Evolutionary conservation across 202 grass and related monocot genomes (phyloP).

Genomic region (Panicum hallii): DNA sequence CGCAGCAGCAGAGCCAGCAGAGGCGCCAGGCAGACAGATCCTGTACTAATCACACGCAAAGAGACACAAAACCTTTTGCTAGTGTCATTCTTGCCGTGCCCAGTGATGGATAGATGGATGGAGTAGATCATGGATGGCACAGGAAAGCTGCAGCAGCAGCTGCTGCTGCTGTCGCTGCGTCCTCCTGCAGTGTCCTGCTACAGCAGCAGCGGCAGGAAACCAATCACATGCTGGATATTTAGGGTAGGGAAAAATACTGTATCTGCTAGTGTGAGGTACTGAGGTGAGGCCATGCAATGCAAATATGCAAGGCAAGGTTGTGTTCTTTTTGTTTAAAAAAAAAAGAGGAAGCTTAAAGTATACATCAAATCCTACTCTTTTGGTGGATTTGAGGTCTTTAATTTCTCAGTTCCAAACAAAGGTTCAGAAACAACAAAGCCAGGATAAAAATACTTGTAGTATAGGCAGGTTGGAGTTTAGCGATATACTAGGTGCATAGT

Average conservation of each 20-base stretch:
- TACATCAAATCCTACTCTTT: conserved; percentile 43
- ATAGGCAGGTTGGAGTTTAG: not conserved
- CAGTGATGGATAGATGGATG: not conserved
- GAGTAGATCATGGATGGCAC: conserved; percentile 18
- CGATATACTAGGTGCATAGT: not conserved
- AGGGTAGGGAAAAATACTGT: not conserved
- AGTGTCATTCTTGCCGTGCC: conserved; percentile 45
- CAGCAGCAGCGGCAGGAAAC: conserved; percentile 49
- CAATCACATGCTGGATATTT: conserved; percentile 55
- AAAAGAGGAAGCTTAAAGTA: conserved; percentile 17
- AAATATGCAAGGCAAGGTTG: not conserved
- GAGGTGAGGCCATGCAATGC: not conserved
- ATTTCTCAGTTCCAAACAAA: conserved; percentile 32
- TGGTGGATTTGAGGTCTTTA: conserved; percentile 47
- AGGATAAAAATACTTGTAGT: not conserved
- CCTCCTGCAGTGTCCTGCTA: conserved; percentile 50
- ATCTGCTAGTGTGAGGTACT: not conserved
- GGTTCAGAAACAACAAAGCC: conserved; percentile 12
- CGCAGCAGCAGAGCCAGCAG: not conserved
- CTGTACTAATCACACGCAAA: conserved; percentile 45
- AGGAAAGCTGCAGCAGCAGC: conserved; percentile 44
- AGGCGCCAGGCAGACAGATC: conserved; percentile 28
- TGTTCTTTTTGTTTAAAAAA: not conserved
- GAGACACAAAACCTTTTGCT: conserved; percentile 38
- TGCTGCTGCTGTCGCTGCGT: conserved; percentile 45